Conservation (phyloP, 2,329 filamentous ascomycete species). For the Hypoxylon sp. region DNA sequence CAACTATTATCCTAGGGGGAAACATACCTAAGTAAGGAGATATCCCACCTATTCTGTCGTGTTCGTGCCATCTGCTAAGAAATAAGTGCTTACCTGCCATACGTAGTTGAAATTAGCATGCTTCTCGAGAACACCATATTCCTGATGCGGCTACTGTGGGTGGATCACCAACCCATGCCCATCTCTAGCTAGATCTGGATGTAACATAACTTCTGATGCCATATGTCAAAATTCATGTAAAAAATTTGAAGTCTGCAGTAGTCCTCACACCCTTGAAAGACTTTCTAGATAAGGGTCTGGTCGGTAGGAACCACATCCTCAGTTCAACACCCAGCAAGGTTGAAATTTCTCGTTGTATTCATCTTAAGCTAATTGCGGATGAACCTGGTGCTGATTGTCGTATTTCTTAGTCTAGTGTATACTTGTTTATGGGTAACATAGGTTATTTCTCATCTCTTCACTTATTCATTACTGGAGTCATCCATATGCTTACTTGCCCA, state of each 20-base stretch:
- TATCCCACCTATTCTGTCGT: conserved; percentile 4
- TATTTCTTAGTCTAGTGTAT: too few species aligned
- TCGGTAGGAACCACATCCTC: not conserved
- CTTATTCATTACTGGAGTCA: conserved; percentile 25
- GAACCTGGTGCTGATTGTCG: too few species aligned
- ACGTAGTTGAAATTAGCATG: conserved; percentile 21
- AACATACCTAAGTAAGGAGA: not conserved
- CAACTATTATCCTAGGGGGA: not conserved
- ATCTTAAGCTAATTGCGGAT: not conserved
- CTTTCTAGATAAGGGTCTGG: not conserved
- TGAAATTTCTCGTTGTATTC: not conserved
- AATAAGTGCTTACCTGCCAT: conserved; percentile 28
- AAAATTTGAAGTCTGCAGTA: not conserved
- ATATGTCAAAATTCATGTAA: conserved; percentile 7
- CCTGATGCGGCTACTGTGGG: conserved; percentile 21
- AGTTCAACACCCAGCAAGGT: not conserved
- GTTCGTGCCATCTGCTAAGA: conserved; percentile 12
- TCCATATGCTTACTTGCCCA: conserved; percentile 46
- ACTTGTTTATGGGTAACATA: not conserved
- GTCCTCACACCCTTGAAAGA: not conserved
- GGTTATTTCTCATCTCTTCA: not conserved
- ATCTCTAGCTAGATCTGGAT: conserved; percentile 13
- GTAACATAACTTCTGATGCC: conserved; percentile 5
- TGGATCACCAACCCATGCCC: conserved; percentile 9
- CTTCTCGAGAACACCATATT: conserved; percentile 26